These are phyloP conservation scores for Mycosarcoma maydis DNA, from an alignment of 1,284 basidiomycete genomes.

Conservation along the genomic window DNA sequence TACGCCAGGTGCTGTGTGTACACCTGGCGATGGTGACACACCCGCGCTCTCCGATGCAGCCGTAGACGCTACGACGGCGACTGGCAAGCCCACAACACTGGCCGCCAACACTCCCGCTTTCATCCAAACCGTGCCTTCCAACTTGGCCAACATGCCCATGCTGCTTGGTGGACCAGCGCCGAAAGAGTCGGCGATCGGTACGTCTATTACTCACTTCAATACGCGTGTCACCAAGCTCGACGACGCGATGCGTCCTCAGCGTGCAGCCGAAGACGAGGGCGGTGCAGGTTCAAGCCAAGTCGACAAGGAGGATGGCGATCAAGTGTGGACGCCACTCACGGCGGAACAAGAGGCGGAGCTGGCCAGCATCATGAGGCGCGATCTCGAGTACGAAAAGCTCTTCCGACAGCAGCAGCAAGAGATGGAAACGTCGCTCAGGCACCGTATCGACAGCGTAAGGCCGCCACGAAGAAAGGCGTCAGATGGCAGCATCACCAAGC, in stretches of 20 bases:
- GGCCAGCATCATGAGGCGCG: conserved; percentile 72
- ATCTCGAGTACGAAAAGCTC: conserved; percentile 70
- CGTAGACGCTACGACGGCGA: conserved; percentile 30
- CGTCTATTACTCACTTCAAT: conserved; percentile 73
- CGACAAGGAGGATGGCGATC: conserved; percentile 25
- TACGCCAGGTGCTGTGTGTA: conserved; percentile 2
- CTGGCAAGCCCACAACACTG: conserved; percentile 48
- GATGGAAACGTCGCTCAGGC: conserved; percentile 50
- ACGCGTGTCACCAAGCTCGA: conserved; percentile 75
- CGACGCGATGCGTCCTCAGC: conserved; percentile 67
- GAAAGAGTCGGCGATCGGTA: conserved; percentile 60
- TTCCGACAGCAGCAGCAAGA: conserved; percentile 59
- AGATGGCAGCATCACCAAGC: conserved; percentile 37
- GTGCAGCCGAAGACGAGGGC: conserved; percentile 69
- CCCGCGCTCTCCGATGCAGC: conserved; percentile 25
- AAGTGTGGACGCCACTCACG: conserved; percentile 68
- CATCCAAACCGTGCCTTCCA: conserved; percentile 57
- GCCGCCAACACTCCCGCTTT: conserved; percentile 30
- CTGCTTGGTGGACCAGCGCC: conserved; percentile 66
- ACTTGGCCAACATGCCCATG: conserved; percentile 56
- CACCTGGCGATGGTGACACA: conserved; percentile 15
- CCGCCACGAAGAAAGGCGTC: conserved; percentile 35
- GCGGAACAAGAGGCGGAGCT: conserved; percentile 70
- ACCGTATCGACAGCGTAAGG: conserved; percentile 44
- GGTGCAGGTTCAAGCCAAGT: conserved; percentile 11